phyloP scores from a whole-genome alignment of 805 yeast species.

The Sungouiella blattae region DNA sequence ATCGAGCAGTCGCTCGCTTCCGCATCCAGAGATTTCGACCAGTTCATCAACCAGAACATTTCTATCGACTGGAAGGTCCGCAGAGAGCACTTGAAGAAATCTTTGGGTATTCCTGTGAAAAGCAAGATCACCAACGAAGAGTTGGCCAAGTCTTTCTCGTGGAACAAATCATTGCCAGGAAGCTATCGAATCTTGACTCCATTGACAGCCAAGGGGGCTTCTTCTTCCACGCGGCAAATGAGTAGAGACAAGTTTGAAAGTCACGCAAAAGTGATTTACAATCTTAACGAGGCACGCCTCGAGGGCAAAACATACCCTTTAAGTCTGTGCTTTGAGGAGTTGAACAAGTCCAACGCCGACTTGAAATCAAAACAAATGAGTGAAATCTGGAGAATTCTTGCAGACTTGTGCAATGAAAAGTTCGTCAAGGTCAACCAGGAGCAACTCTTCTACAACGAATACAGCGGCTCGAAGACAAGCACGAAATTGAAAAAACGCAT shows the following conservation, averaged over 20 bases:
- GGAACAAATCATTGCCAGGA: conserved; percentile 35
- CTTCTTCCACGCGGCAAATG: conserved; percentile 26
- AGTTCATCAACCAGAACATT: conserved; percentile 66
- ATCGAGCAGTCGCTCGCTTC: conserved; percentile 74
- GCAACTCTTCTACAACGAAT: conserved; percentile 26
- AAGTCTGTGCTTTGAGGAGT: conserved; percentile 55
- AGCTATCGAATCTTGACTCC: conserved; percentile 33
- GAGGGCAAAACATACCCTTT: conserved; percentile 50
- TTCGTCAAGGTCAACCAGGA: conserved; percentile 31
- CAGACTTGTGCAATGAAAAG: conserved; percentile 41
- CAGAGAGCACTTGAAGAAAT: conserved; percentile 68
- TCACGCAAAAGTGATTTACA: conserved; percentile 68
- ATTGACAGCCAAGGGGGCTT: conserved; percentile 15
- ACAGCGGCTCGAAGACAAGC: conserved; percentile 11
- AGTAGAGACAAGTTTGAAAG: conserved; percentile 62
- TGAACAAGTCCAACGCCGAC: conserved; percentile 57
- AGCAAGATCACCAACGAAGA: conserved; percentile 12
- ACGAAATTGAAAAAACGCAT: conserved; percentile 40
- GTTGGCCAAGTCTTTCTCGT: conserved; percentile 24
- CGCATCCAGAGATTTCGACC: conserved; percentile 82
- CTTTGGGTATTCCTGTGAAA: conserved; percentile 48
- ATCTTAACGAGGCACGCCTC: conserved; percentile 68
- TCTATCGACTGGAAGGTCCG: conserved; percentile 81
- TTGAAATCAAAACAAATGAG: conserved; percentile 65
- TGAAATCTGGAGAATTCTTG: conserved; percentile 71